Evolutionary conservation across 2,329 filamentous ascomycete genomes (phyloP).

Genomic region (Celoporthe dispersa): DNA sequence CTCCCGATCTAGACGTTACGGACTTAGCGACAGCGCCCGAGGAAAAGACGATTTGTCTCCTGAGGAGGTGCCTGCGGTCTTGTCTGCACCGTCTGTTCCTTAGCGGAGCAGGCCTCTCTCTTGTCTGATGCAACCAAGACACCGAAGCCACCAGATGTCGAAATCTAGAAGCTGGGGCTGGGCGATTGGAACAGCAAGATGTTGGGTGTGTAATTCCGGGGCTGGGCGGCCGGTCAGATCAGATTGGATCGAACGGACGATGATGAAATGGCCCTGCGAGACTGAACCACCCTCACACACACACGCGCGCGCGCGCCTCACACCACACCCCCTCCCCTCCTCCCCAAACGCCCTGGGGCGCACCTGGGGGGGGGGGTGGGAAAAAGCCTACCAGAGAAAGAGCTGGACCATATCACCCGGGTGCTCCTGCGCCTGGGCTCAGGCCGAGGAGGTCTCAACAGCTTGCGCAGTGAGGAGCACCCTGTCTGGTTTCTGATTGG

Average conservation of each 20-base stretch:
- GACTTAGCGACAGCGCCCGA: neutral
- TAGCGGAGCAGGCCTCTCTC: neutral
- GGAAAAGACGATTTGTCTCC: neutral
- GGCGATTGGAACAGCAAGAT: neutral
- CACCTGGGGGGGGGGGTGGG: neutral
- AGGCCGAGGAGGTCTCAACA: constrained; percentile 12
- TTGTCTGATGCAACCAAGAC: neutral
- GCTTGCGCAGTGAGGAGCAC: constrained; percentile 30
- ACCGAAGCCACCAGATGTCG: neutral
- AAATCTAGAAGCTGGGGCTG: neutral
- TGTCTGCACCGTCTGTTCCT: neutral
- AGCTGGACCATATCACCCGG: neutral
- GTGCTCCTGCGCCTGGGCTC: constrained; percentile 19
- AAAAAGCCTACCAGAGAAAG: neutral
- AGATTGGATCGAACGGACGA: neutral
- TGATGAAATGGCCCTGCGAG: neutral
- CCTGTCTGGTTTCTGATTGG: constrained; percentile 37
- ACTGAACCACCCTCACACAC: neutral
- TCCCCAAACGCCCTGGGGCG: neutral
- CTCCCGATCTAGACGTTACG: neutral
- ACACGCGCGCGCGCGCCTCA: neutral
- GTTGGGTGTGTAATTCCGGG: neutral
- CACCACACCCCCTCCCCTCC: neutral
- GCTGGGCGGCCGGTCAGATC: neutral
- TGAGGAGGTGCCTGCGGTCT: neutral